Conservation (phyloP, 2,329 filamentous ascomycete genomes). For the Bretziella fagacearum region DNA sequence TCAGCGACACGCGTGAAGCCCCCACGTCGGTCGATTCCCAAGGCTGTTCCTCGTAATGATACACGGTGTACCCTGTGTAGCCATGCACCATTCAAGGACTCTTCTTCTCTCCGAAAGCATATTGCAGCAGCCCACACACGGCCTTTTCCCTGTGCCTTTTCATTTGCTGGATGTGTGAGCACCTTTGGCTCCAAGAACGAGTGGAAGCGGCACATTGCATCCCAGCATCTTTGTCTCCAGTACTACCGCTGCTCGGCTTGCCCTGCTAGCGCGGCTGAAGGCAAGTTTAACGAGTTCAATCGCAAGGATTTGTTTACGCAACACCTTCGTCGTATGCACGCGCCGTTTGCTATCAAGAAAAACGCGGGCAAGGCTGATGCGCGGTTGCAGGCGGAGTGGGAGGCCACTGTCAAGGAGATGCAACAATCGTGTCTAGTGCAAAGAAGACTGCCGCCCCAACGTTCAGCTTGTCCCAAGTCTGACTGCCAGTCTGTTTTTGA, state of each 20-base stretch:
- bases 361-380: slow-evolving; percentile 39
- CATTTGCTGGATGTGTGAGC: slow-evolving; percentile 64
- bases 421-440: slow-evolving; percentile 56
- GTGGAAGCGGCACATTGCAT: slow-evolving; percentile 89
- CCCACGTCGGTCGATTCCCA: slow-evolving; percentile 30
- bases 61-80: slow-evolving; percentile 44
- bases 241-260: slow-evolving; percentile 49
- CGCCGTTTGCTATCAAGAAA: slow-evolving; percentile 47
- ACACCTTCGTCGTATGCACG: slow-evolving; percentile 87
- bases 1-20: slow-evolving; percentile 23
- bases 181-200: slow-evolving; percentile 90
- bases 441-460: slow-evolving; percentile 50
- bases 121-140: slow-evolving; percentile 51
- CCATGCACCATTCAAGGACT: slow-evolving; percentile 50
- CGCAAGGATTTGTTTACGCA: slow-evolving; percentile 93
- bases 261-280: slow-evolving; percentile 34
- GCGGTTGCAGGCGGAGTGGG: slow-evolving; percentile 45
- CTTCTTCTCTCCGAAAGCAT: slow-evolving; percentile 48
- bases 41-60: slow-evolving; percentile 37
- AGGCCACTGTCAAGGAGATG: slow-evolving; percentile 49
- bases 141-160: slow-evolving; percentile 73
- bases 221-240: slow-evolving; percentile 63
- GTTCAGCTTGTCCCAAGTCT: slow-evolving; percentile 51
- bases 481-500: slow-evolving; percentile 58
- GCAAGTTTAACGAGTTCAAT: slow-evolving; percentile 60